These are phyloP conservation scores for Diutina siamensis DNA, from an alignment of 1,139 yeast species.

Conservation along the genomic window DNA sequence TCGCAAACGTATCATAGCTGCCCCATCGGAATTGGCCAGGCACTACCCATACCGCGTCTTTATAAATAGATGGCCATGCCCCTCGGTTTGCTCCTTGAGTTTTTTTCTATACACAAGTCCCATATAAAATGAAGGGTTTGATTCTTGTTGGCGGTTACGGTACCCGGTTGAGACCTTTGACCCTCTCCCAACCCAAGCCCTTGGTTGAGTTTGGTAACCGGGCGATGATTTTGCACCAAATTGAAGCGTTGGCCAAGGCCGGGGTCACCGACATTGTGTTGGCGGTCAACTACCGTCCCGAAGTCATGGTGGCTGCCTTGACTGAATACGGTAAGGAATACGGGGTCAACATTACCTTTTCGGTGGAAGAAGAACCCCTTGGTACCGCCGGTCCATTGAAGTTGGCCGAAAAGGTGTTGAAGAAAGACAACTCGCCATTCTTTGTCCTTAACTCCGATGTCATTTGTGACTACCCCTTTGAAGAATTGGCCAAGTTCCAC, in stretches of 20 bases:
- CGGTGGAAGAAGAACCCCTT: slow-evolving; percentile 97
- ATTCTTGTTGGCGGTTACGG: slow-evolving; percentile 99
- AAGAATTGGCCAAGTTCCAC: slow-evolving; percentile 89
- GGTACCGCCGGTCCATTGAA: slow-evolving; percentile 99
- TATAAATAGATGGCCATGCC: neutral
- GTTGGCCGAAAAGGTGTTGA: slow-evolving; percentile 88
- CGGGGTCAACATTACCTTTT: slow-evolving; percentile 91
- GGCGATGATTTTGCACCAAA: slow-evolving; percentile 95
- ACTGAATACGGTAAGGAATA: slow-evolving; percentile 89
- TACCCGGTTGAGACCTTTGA: slow-evolving; percentile 98
- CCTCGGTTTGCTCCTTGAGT: neutral
- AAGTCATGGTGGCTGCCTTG: slow-evolving; percentile 94
- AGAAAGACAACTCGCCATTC: slow-evolving; percentile 93
- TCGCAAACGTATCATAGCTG: neutral
- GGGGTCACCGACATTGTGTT: slow-evolving; percentile 98
- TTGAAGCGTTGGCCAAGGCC: slow-evolving; percentile 94
- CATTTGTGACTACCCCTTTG: slow-evolving; percentile 96
- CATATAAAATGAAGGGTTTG: slow-evolving; percentile 74
- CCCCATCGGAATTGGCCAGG: neutral
- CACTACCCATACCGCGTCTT: neutral
- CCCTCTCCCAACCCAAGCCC: slow-evolving; percentile 95
- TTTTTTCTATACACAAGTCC: neutral
- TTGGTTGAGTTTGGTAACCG: slow-evolving; percentile 97
- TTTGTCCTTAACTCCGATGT: slow-evolving; percentile 97
- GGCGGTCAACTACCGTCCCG: slow-evolving; percentile 99